These are phyloP conservation scores for Magnaporthiopsis incrustans DNA, from an alignment of 2,329 filamentous ascomycete species.

Conservation along the genomic window DNA sequence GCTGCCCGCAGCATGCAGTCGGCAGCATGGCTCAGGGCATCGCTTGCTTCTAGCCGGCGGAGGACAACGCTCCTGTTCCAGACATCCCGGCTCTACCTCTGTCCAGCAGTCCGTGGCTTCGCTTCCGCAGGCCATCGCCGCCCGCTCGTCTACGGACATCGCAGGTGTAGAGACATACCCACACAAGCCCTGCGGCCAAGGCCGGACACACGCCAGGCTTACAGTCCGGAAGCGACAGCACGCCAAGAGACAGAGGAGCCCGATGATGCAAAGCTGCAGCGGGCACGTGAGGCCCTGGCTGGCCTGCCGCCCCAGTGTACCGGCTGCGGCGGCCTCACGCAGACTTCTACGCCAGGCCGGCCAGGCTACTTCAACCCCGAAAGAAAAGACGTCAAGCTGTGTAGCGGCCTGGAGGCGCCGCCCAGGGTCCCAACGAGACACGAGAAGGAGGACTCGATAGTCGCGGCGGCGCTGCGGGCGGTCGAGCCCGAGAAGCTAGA, in stretches of 20 bases:
- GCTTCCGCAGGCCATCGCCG: neutral
- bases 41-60: conserved; percentile 2
- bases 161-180: too few species aligned
- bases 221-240: neutral
- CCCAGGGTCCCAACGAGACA: conserved; percentile 11
- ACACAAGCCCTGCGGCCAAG: neutral
- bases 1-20: neutral
- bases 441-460: conserved; percentile 36
- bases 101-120: conserved; percentile 9
- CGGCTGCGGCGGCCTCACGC: conserved; percentile 58
- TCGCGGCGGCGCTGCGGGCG: conserved; percentile 34
- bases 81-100: conserved; percentile 12
- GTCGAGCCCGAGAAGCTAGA: conserved; percentile 34
- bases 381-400: conserved; percentile 43
- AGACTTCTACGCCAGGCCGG: conserved; percentile 41
- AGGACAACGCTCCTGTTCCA: neutral
- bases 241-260: neutral
- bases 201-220: neutral
- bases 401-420: conserved; percentile 27
- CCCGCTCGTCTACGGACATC: too few species aligned
- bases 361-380: conserved; percentile 51
- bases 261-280: neutral
- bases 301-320: conserved; percentile 49
- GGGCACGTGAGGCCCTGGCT: conserved; percentile 7
- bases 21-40: conserved; percentile 1